Base-by-base conservation (phyloP, 768 basidiomycete species). In the Calocybe gangraenosa region DNA sequence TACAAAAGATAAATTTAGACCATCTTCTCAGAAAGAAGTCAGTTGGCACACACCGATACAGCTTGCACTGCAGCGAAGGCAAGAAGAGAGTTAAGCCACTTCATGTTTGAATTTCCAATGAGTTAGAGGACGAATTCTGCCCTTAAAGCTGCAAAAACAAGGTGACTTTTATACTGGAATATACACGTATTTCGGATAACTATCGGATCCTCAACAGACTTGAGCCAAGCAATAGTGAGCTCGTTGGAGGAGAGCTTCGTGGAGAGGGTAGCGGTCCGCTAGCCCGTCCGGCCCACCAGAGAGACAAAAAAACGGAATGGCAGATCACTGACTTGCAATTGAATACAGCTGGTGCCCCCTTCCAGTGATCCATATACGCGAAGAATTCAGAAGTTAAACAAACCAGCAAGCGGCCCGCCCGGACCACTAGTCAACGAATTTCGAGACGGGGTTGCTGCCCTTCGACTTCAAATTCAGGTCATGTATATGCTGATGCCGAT, bases 61-160 rank as follows among this genome's bases (percentile, higher is more conserved):
- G 60, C 52, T 40, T 62, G 63, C 50, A 64, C 43, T 23, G 60
- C 60, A 30, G 61, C 47, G 42, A 67, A 58, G 46, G 62, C 62
- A 50, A 68, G 30, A 49, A 63, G 31, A 47, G 62, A 63, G 40
- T 58, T 35, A 40, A 63, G 49, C 61, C 61, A 65, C 65, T 65
- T 64, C 66, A 68, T 68, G 45, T 47, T 42, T 43, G 37, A 25
- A 30, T 35, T 30, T 36, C n/a, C n/a, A n/a, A 43, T 14, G 32
- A 33, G 33, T 45, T 33, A 47, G 15, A 23, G 28, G 30, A 44
- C 34, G 41, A 44, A 18, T 40, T 47, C 42, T 43, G 21, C 34
- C 37, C 25, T 36, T 37, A 37, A 2, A 2, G 19, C 34, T 9
- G 18, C 23, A 23, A 22, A 19, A 25, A 15, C n/a, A 17, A 37